These are phyloP conservation scores for Coniochaeta sp. DNA, from an alignment of 2,329 filamentous ascomycete genomes.

Conservation along the genomic window DNA sequence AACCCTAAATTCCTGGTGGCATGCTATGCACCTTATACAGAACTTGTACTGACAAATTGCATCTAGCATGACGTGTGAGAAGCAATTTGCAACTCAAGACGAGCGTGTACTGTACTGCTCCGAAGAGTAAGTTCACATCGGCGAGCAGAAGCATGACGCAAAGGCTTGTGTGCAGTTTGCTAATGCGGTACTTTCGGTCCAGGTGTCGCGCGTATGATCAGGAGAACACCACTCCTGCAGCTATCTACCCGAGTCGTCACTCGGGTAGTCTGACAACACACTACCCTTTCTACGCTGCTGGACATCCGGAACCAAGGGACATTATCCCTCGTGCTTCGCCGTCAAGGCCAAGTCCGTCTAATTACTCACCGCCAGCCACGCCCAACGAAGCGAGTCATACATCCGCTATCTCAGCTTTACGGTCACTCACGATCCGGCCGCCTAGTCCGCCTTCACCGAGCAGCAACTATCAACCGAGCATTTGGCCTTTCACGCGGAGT, in stretches of 20 bases:
- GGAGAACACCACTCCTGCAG: conserved; percentile 22
- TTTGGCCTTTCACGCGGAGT: conserved; percentile 49
- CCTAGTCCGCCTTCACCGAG: conserved; percentile 49
- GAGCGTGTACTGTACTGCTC: conserved; percentile 56
- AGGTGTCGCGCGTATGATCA: conserved; percentile 50
- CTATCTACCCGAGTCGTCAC: conserved; percentile 17
- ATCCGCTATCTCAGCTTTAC: conserved; percentile 47
- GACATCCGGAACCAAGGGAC: conserved; percentile 46
- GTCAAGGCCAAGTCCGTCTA: conserved; percentile 48
- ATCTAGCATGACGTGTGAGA: conserved; percentile 57
- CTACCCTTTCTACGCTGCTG: conserved; percentile 36
- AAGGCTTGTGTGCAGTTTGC: not conserved
- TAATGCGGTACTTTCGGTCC: conserved; percentile 1
- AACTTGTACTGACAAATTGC: conserved; percentile 19
- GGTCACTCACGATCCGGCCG: conserved; percentile 45
- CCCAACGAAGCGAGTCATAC: conserved; percentile 35
- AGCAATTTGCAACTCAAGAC: conserved; percentile 53
- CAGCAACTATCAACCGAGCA: conserved; percentile 27
- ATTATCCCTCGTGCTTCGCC: conserved; percentile 58
- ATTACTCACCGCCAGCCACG: conserved; percentile 46
- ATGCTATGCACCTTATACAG: not conserved
- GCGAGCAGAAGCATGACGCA: not conserved
- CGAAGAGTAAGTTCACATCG: conserved; percentile 42
- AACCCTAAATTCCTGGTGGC: not conserved
- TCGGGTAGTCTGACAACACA: conserved; percentile 25